Base-by-base conservation (phyloP, 768 basidiomycete genomes). In the Jaapia argillacea region DNA sequence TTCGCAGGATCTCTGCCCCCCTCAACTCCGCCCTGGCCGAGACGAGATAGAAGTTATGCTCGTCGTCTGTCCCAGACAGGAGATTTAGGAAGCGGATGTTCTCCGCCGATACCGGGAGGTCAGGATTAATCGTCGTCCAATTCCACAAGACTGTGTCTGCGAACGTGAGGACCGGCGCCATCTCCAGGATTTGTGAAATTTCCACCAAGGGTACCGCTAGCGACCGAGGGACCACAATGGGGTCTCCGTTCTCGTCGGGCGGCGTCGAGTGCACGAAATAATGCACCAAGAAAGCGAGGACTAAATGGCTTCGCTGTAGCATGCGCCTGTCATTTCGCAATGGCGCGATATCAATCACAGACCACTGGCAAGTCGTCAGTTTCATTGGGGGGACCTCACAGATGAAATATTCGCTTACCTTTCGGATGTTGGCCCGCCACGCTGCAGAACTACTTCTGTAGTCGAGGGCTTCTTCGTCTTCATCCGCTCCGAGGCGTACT, bases 131-230 rank as follows among this genome's bases (percentile, higher is more conserved):
- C 35, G 76, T 67, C 27, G 78, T 77, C 72, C 77, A 84, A 58
- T 97, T 96, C 89, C 90, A 99, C 1, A 98, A 72, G 12, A 99
- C 93, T 14, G 88, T 91, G 58, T 96, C 94, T 22, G 93, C 87
- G 57, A 91, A 99, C 0, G 93, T 99, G 50, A 97, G 69, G 48
- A 99, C 77, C 3, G 94, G 94, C 4, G 93, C 91, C n/a, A 93
- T 81, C 41, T 78, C 79, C 33, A 99, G 72, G 41, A 72, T 62
- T 6, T 71, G 71, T 12, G 90, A 94, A 38, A 94, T 78, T 14
- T 71, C 55, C 23, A 87, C 73, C 23, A 96, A 70, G 0, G 94
- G 93, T 20, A 86, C 61, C 1, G 88, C 74, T 31, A 99, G 67
- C 6, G 82, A 72, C 46, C 75, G 70, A 2, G 94, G 94, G 25